These are phyloP conservation scores for Blastobotrys persicus DNA, from an alignment of 1,139 yeast genomes.

Conservation along the genomic window DNA sequence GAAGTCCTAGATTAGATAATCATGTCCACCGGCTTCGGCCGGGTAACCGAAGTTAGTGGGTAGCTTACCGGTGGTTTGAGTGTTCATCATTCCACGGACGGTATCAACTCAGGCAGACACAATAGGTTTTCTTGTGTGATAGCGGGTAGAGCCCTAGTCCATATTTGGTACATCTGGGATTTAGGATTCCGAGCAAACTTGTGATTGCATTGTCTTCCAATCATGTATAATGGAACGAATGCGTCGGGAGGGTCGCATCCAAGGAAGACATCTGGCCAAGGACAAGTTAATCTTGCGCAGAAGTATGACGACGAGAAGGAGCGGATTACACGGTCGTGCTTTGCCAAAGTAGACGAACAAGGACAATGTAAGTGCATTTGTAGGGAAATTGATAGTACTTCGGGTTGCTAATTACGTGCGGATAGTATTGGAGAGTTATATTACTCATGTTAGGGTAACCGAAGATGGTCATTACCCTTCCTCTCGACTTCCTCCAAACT, in stretches of 20 bases:
- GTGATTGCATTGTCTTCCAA: background rate
- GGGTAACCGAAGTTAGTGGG: too few relatives aligned
- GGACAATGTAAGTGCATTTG: constrained; percentile 20
- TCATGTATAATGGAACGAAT: background rate
- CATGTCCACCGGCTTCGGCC: too few relatives aligned
- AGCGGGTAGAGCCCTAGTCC: background rate
- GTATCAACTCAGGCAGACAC: background rate
- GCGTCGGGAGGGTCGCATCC: background rate
- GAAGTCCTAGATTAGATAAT: too few relatives aligned
- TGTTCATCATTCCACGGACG: too few relatives aligned
- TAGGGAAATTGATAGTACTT: background rate
- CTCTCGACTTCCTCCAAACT: constrained; percentile 31
- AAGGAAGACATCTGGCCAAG: constrained; percentile 1
- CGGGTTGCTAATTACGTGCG: background rate
- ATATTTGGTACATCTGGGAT: background rate
- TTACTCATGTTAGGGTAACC: constrained; percentile 56
- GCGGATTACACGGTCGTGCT: constrained; percentile 23
- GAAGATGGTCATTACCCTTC: constrained; percentile 18
- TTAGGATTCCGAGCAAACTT: background rate
- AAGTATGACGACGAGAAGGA: constrained; percentile 22
- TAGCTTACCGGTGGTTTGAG: too few relatives aligned
- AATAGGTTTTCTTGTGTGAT: background rate
- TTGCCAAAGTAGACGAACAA: constrained; percentile 22
- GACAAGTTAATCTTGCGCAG: constrained; percentile 14
- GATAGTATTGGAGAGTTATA: constrained; percentile 46